These are phyloP conservation scores for Cystobasidium slooffiae DNA, from an alignment of 1,284 basidiomycete species.

Conservation along the genomic window DNA sequence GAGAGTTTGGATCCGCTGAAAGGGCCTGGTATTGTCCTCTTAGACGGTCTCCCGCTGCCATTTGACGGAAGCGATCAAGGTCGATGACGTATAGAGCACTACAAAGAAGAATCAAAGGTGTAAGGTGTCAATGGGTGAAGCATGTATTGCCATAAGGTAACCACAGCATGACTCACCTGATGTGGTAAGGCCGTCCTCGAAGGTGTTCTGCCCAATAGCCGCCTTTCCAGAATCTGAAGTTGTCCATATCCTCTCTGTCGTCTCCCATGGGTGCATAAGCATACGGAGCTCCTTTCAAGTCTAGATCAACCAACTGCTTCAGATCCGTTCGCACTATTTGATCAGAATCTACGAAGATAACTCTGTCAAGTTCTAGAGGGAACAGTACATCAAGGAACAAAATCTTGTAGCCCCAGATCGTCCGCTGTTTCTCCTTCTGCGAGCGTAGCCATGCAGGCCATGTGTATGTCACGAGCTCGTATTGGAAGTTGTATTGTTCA, in stretches of 20 bases:
- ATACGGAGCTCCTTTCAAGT: conserved; percentile 88
- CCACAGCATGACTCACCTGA: conserved; percentile 67
- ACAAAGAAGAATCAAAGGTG: conserved; percentile 47
- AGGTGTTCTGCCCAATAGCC: conserved; percentile 76
- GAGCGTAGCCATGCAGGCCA: conserved; percentile 98
- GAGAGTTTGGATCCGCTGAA: conserved; percentile 88
- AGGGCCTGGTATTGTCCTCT: conserved; percentile 89
- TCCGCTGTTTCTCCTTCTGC: conserved; percentile 95
- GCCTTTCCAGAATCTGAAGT: conserved; percentile 97
- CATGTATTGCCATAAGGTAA: not conserved
- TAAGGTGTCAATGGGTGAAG: not conserved
- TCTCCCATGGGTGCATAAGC: conserved; percentile 98
- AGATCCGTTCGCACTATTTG: conserved; percentile 94
- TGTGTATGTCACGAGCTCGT: conserved; percentile 96
- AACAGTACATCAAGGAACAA: conserved; percentile 97
- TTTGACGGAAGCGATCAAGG: conserved; percentile 86
- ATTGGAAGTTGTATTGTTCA: conserved; percentile 86
- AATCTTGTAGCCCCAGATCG: conserved; percentile 99
- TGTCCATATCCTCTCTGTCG: conserved; percentile 92
- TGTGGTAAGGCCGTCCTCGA: conserved; percentile 82
- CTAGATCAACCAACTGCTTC: conserved; percentile 86
- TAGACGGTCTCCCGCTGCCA: conserved; percentile 74
- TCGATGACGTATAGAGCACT: conserved; percentile 96
- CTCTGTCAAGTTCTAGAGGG: conserved; percentile 93
- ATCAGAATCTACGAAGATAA: conserved; percentile 94